Conservation (phyloP, 192 early-diverging fungal species). For the Podila minutissima region DNA sequence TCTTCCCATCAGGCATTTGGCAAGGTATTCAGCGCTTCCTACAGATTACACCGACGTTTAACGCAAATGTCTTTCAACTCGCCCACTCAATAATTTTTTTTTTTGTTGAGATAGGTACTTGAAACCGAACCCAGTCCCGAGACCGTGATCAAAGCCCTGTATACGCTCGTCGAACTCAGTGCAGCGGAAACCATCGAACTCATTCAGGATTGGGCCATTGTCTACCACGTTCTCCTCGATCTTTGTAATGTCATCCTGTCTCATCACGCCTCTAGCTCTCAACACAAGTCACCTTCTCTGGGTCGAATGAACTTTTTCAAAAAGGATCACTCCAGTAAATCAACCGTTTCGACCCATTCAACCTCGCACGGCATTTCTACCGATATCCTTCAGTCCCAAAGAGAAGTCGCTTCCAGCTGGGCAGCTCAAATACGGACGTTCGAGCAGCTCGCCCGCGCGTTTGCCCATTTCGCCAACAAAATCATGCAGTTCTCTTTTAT, state of each 20-base stretch:
- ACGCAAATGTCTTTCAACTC: too few species aligned
- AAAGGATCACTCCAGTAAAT: background rate
- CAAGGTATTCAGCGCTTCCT: background rate
- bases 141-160: constrained; percentile 8
- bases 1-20: constrained; percentile 19
- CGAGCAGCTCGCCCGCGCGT: constrained; percentile 21
- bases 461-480: constrained; percentile 5
- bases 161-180: background rate
- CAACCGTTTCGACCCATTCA: too few species aligned
- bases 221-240: constrained; percentile 24
- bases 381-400: constrained; percentile 9
- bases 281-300: background rate
- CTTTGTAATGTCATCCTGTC: constrained; percentile 8
- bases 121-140: constrained; percentile 7
- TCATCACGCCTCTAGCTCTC: background rate
- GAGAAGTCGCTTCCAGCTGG: constrained; percentile 27
- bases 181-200: constrained; percentile 19
- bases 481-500: constrained; percentile 11
- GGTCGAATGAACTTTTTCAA: background rate
- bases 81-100: too few species aligned
- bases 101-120: background rate
- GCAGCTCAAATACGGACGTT: constrained; percentile 20
- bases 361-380: background rate
- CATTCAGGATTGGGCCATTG: constrained; percentile 20
- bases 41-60: background rate